A percentile compares a stretch with the other conserved stretches of the same genome.
Conservation (phyloP, 208 protist genomes). For the Porcisia hertigi region DNA sequence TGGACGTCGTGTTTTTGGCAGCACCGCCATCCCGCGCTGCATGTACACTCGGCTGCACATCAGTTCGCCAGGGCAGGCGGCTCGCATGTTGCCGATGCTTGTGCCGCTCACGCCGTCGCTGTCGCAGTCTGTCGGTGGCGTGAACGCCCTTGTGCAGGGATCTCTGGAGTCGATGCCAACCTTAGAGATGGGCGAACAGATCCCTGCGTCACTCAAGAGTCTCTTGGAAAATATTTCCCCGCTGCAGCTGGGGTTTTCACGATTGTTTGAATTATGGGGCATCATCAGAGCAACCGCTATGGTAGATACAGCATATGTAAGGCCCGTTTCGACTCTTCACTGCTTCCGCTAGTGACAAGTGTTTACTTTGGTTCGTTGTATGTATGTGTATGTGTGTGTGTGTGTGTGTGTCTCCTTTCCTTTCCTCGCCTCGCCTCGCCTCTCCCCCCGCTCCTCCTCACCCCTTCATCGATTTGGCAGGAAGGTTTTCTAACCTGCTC, state of each 20-base stretch:
- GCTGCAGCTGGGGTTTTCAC: slow-evolving; percentile 56
- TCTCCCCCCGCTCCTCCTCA: background rate
- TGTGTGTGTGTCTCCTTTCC: no score
- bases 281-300: slow-evolving; percentile 51
- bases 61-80: slow-evolving; percentile 58
- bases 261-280: slow-evolving; percentile 88
- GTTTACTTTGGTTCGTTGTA: background rate
- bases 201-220: slow-evolving; percentile 43
- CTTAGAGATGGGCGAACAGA: slow-evolving; percentile 31
- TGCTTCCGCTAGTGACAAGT: background rate
- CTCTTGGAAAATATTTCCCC: slow-evolving; percentile 57
- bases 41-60: slow-evolving; percentile 83
- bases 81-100: slow-evolving; percentile 63
- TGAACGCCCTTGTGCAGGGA: slow-evolving; percentile 8
- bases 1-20: slow-evolving; percentile 73
- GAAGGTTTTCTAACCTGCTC: background rate
- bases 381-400: background rate
- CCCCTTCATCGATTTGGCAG: background rate
- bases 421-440: background rate
- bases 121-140: slow-evolving; percentile 19
- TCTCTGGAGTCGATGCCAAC: slow-evolving; percentile 25
- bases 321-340: background rate
- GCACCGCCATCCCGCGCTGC: slow-evolving; percentile 58
- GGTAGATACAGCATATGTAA: slow-evolving; percentile 20
- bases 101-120: slow-evolving; percentile 42